These are phyloP conservation scores for Claviceps sp. DNA, from an alignment of 2,329 filamentous ascomycete species.

Conservation along the genomic window DNA sequence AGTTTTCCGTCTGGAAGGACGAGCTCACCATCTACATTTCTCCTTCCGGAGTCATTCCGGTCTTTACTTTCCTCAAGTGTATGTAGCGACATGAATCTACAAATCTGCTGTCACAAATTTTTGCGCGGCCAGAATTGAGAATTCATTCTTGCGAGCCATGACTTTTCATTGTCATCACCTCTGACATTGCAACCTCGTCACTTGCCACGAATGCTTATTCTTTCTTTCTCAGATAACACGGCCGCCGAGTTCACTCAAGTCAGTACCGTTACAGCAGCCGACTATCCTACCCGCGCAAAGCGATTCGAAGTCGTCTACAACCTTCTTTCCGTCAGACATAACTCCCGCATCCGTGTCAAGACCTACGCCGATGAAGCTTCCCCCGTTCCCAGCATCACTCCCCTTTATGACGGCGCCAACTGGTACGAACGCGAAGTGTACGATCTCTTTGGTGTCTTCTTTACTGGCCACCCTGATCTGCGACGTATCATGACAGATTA, in stretches of 20 bases:
- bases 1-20: slow-evolving; percentile 99
- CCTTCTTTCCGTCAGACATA: slow-evolving; percentile 87
- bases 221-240: slow-evolving; percentile 56
- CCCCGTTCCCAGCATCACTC: slow-evolving; percentile 77
- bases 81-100: slow-evolving; percentile 8
- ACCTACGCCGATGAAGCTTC: slow-evolving; percentile 95
- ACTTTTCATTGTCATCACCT: neutral
- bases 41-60: slow-evolving; percentile 75
- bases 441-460: slow-evolving; percentile 95
- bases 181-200: neutral
- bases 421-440: slow-evolving; percentile 99
- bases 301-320: slow-evolving; percentile 99
- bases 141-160: neutral
- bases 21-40: slow-evolving; percentile 91
- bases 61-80: slow-evolving; percentile 88
- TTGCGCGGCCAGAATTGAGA: neutral
- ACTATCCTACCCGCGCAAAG: slow-evolving; percentile 89
- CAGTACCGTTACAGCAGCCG: slow-evolving; percentile 83
- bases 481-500: slow-evolving; percentile 99
- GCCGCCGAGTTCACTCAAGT: slow-evolving; percentile 93
- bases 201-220: neutral
- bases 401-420: slow-evolving; percentile 86
- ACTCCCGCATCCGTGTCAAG: slow-evolving; percentile 93
- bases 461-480: slow-evolving; percentile 86
- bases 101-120: neutral